Conservation (phyloP, 768 basidiomycete genomes). For the Fibroporia radiculosa region DNA sequence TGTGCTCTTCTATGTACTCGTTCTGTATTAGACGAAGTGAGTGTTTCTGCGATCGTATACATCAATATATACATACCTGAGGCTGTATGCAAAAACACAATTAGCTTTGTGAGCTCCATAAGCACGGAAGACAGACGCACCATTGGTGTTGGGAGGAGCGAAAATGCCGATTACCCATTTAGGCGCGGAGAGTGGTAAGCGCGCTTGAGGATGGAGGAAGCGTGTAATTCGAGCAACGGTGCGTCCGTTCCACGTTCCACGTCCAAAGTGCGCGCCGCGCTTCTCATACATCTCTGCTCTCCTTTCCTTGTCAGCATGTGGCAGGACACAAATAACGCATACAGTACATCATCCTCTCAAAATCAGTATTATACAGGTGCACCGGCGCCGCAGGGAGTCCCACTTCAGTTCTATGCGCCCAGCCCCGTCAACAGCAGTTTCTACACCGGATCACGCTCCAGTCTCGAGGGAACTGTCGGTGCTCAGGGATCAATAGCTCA, state of each 20-base stretch:
- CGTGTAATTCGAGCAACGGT: not conserved
- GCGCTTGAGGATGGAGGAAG: not conserved
- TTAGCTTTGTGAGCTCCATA: not conserved
- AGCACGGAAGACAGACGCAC: constrained; percentile 13
- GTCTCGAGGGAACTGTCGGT: constrained; percentile 63
- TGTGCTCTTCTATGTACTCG: constrained; percentile 99
- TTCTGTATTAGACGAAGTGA: constrained; percentile 45
- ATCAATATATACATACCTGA: constrained; percentile 39
- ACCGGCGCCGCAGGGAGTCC: constrained; percentile 34
- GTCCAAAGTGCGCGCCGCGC: constrained; percentile 5
- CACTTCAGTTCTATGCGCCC: constrained; percentile 77
- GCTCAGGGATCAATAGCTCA: constrained; percentile 45
- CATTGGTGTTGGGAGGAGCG: constrained; percentile 15
- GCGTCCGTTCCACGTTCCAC: constrained; percentile 11
- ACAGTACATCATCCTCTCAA: constrained; percentile 54
- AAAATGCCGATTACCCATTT: constrained; percentile 10
- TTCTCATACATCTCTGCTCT: constrained; percentile 4
- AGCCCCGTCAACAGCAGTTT: constrained; percentile 47
- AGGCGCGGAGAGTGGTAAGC: not conserved
- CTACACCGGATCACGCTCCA: constrained; percentile 67
- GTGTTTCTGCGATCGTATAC: not conserved
- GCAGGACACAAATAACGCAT: constrained; percentile 60
- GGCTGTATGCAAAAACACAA: constrained; percentile 34
- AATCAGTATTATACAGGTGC: constrained; percentile 42
- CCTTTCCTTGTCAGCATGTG: constrained; percentile 44